Evolutionary conservation across 805 yeast species (phyloP).

Genomic region (Barnettozyma vustinii): DNA sequence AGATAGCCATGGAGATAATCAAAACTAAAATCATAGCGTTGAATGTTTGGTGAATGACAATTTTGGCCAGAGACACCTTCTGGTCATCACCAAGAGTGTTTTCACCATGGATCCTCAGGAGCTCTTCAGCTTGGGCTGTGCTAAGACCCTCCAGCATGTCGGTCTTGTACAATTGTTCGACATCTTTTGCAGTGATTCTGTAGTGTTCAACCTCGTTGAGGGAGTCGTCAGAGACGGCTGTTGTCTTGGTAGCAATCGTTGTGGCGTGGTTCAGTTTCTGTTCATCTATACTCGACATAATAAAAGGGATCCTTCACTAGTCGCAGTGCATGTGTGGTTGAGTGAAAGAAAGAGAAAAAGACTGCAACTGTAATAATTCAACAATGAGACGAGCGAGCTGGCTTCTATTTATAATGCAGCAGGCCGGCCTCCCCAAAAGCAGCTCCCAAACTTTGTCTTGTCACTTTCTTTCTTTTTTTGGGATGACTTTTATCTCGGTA

Average conservation of each 20-base stretch:
- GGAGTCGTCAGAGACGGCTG: constrained; percentile 10
- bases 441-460: not conserved
- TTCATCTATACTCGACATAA: constrained; percentile 14
- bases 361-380: not conserved
- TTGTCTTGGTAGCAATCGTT: constrained; percentile 12
- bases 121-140: constrained; percentile 26
- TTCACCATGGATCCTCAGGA: constrained; percentile 40
- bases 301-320: constrained; percentile 1
- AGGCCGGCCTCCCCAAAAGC: not conserved
- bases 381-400: not conserved
- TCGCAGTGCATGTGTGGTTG: constrained; percentile 1
- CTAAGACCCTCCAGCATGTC: constrained; percentile 45
- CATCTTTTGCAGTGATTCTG: constrained; percentile 29
- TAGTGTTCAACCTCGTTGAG: constrained; percentile 22
- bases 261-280: constrained; percentile 15
- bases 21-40: constrained; percentile 78
- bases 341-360: not conserved
- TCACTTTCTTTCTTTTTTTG: not conserved
- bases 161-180: constrained; percentile 36
- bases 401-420: not conserved
- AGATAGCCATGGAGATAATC: constrained; percentile 62
- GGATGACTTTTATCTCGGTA: not conserved
- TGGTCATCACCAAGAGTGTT: constrained; percentile 59
- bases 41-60: constrained; percentile 60
- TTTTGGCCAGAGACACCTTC: constrained; percentile 46